A percentile compares a stretch with the other conserved stretches of the same genome.
These are phyloP conservation scores for Aspergillus jensenii DNA, from an alignment of 2,329 filamentous ascomycete species.

Conservation along the genomic window DNA sequence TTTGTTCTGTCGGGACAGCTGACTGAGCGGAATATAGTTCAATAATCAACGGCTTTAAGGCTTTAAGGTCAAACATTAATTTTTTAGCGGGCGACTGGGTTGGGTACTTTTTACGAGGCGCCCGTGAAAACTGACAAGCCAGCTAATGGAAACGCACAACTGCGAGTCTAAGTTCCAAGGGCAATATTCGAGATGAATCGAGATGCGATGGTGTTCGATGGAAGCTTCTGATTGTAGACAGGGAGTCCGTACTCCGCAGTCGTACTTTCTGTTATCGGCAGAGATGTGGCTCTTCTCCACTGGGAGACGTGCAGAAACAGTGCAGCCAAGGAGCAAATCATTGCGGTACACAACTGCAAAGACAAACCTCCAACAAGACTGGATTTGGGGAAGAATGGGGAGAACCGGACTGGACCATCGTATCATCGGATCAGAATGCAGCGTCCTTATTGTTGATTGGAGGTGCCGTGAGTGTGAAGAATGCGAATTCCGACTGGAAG, in stretches of 20 bases:
- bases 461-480: too few relatives aligned
- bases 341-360: slow-evolving; percentile 21
- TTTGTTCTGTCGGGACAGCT: background rate
- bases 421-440: background rate
- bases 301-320: slow-evolving; percentile 14
- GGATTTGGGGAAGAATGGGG: slow-evolving; percentile 4
- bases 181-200: background rate
- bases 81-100: background rate
- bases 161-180: background rate
- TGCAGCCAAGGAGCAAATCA: slow-evolving; percentile 21
- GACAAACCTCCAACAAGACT: slow-evolving; percentile 4
- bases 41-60: background rate
- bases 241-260: background rate
- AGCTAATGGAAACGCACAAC: background rate
- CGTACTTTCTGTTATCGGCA: slow-evolving; percentile 19
- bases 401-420: background rate
- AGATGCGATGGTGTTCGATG: background rate
- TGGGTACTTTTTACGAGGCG: background rate
- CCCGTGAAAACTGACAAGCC: background rate
- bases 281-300: slow-evolving; percentile 13
- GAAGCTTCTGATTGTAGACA: background rate
- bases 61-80: background rate
- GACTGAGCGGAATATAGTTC: background rate
- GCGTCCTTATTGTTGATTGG: too few relatives aligned
- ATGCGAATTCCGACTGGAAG: background rate